Evolutionary conservation across 2,329 filamentous ascomycete species (phyloP).

Genomic region (Hymenoscyphus infarciens): DNA sequence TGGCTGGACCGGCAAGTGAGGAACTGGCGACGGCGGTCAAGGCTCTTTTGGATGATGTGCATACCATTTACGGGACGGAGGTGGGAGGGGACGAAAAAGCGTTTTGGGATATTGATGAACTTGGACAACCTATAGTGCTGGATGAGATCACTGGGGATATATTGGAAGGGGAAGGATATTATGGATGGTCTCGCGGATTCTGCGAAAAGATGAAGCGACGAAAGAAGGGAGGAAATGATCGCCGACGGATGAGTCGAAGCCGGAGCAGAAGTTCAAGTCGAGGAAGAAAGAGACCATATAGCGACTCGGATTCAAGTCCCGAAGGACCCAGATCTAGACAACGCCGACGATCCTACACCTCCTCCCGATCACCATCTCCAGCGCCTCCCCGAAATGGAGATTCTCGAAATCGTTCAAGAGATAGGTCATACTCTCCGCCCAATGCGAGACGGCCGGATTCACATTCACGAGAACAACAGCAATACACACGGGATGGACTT

Average conservation of each 20-base stretch:
- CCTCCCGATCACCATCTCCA: conserved; percentile 31
- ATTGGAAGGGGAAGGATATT: conserved; percentile 70
- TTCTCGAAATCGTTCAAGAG: conserved; percentile 12
- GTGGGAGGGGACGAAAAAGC: conserved; percentile 48
- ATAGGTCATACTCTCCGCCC: conserved; percentile 21
- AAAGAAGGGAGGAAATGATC: conserved; percentile 26
- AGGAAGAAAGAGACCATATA: conserved; percentile 29
- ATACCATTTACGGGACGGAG: conserved; percentile 59
- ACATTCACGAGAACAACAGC: conserved; percentile 11
- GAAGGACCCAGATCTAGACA: conserved; percentile 22
- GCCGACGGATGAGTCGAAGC: conserved; percentile 12
- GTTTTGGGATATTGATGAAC: conserved; percentile 64
- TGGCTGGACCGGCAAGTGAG: conserved; percentile 64
- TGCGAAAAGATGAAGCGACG: conserved; percentile 75
- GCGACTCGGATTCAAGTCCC: conserved; percentile 29
- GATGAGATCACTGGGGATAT: conserved; percentile 63
- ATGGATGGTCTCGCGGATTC: conserved; percentile 80
- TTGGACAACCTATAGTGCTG: conserved; percentile 65
- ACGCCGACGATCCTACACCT: conserved; percentile 31
- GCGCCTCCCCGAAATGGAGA: conserved; percentile 16
- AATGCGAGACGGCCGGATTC: conserved; percentile 14
- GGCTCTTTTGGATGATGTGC: conserved; percentile 63
- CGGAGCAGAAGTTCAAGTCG: conserved; percentile 29
- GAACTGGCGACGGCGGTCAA: conserved; percentile 66
- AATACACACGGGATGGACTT: conserved; percentile 10